Conservation (phyloP, 345 rosid species). For the Gossypium herbaceum region DNA sequence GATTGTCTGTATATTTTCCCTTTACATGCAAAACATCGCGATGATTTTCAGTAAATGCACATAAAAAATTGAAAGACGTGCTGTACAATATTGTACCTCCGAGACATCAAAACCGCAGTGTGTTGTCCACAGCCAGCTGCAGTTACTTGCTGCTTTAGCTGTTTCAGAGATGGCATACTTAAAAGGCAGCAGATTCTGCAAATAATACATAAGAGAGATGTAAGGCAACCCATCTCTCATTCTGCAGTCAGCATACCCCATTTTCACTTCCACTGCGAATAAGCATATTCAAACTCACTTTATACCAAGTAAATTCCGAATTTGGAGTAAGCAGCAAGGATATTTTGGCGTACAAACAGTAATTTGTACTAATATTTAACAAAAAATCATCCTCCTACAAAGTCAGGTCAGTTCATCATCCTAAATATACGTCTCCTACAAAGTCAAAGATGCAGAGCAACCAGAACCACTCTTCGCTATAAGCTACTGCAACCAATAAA, state of each 20-base stretch:
- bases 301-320: no score
- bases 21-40: not conserved
- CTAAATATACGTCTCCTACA: no score
- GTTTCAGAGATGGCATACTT: constrained; percentile 62
- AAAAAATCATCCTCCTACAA: no score
- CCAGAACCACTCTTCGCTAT: no score
- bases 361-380: no score
- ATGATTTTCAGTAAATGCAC: not conserved
- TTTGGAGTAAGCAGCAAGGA: no score
- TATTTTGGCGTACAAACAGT: no score
- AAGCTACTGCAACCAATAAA: no score
- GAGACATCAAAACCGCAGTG: constrained; percentile 82
- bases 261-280: not conserved
- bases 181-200: constrained; percentile 71
- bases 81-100: constrained; percentile 47
- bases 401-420: no score
- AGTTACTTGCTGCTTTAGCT: constrained; percentile 64
- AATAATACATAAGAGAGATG: constrained; percentile 12
- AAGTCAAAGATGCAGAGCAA: no score
- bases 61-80: constrained; percentile 1
- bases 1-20: not conserved
- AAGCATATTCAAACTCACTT: not conserved
- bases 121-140: constrained; percentile 81
- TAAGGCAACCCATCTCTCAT: not conserved
- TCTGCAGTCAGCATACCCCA: not conserved